These are phyloP conservation scores for Phytophthora nicotianae DNA, from an alignment of 352 stramenopile species.

Conservation along the genomic window DNA sequence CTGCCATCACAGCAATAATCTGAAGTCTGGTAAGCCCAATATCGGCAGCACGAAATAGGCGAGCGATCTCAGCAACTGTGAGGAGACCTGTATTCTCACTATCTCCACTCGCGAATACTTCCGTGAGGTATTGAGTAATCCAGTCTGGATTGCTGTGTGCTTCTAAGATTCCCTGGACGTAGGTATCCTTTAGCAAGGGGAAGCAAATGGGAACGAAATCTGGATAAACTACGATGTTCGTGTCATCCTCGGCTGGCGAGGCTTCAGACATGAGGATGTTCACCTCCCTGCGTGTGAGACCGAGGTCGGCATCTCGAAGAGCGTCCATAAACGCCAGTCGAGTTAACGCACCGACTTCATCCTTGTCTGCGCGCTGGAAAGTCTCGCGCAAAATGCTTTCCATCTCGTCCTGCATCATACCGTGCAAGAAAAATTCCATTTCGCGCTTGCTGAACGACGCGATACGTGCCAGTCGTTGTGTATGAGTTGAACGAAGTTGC, in stretches of 20 bases:
- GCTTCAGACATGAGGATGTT: constrained; percentile 79
- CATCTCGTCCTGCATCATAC: constrained; percentile 83
- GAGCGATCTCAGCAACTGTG: constrained; percentile 61
- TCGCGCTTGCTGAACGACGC: constrained; percentile 53
- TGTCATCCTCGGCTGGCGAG: constrained; percentile 34
- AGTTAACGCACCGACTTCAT: constrained; percentile 51
- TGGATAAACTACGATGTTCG: constrained; percentile 43
- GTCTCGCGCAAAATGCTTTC: constrained; percentile 80
- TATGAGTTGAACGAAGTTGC: constrained; percentile 48
- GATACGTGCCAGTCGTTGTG: constrained; percentile 50
- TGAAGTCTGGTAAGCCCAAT: constrained; percentile 79
- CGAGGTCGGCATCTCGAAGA: constrained; percentile 72
- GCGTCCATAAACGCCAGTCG: constrained; percentile 70
- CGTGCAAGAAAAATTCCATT: constrained; percentile 66
- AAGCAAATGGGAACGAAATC: constrained; percentile 76
- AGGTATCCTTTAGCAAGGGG: constrained; percentile 56
- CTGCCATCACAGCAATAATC: constrained; percentile 70
- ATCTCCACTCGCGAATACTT: constrained; percentile 78
- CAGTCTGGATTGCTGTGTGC: constrained; percentile 66
- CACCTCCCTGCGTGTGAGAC: constrained; percentile 70
- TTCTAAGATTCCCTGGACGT: constrained; percentile 62
- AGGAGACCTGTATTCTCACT: constrained; percentile 64
- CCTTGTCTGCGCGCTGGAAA: constrained; percentile 68
- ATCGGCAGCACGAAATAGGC: constrained; percentile 62
- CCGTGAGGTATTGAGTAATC: constrained; percentile 71